phyloP scores from a whole-genome alignment of 2,329 filamentous ascomycete genomes.

The Pseudopyrenochaeta lycopersici region DNA sequence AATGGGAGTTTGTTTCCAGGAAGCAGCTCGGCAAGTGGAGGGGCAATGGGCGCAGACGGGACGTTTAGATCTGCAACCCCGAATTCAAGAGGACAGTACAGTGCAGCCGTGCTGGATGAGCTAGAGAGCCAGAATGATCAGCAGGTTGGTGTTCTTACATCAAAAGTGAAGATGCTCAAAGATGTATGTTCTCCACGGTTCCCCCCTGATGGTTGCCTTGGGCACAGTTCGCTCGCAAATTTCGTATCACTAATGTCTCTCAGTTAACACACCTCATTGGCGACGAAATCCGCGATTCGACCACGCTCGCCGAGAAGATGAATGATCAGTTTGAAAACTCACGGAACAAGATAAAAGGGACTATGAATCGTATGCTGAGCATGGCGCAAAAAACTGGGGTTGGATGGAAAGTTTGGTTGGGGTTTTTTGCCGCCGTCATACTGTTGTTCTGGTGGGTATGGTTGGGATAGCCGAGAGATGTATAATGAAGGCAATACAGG shows the following conservation, averaged over 20 bases:
- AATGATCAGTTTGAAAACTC: constrained; percentile 93
- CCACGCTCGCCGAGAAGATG: constrained; percentile 90
- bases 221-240: not conserved
- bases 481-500: not conserved
- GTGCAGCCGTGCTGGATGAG: constrained; percentile 88
- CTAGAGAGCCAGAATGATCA: constrained; percentile 95
- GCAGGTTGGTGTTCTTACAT: constrained; percentile 87
- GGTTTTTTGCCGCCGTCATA: constrained; percentile 84
- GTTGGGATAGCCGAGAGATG: constrained; percentile 58
- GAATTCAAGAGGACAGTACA: constrained; percentile 82
- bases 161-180: constrained; percentile 89
- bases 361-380: constrained; percentile 95
- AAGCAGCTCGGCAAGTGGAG: not conserved
- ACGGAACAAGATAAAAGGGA: constrained; percentile 80
- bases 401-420: constrained; percentile 92
- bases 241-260: not conserved
- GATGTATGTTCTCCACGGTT: constrained; percentile 67
- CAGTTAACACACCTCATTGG: constrained; percentile 90
- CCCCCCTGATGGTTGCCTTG: not conserved
- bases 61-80: constrained; percentile 54
- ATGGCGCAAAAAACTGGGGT: constrained; percentile 97
- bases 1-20: constrained; percentile 19
- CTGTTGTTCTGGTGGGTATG: constrained; percentile 92
- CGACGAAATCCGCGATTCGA: constrained; percentile 91
- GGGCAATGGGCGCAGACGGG: not conserved